These are phyloP conservation scores for Phaeosphaeriaceae sp. DNA, from an alignment of 2,329 filamentous ascomycete species.

Conservation along the genomic window DNA sequence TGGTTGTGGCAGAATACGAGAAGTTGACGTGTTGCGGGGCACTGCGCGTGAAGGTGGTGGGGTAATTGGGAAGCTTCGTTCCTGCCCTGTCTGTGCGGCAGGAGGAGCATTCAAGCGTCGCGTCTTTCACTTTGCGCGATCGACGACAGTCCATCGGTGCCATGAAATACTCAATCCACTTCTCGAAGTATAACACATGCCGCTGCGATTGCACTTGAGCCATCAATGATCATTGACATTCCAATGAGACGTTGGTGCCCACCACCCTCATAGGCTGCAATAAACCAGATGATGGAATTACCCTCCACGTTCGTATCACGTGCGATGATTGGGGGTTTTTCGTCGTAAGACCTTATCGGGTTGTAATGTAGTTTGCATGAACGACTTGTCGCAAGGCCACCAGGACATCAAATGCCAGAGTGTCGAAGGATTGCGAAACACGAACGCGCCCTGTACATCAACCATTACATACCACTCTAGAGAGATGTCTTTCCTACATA, in stretches of 20 bases:
- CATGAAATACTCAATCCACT: neutral
- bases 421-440: neutral
- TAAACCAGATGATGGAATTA: too few relatives aligned
- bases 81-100: neutral
- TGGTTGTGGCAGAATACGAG: neutral
- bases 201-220: neutral
- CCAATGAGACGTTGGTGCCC: too few relatives aligned
- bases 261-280: too few relatives aligned
- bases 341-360: neutral
- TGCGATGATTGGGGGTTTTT: neutral
- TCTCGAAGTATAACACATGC: neutral
- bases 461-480: neutral
- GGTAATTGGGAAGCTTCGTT: neutral
- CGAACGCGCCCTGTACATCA: neutral
- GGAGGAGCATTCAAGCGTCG: neutral
- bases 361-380: neutral
- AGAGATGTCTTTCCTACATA: neutral
- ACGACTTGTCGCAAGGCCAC: neutral
- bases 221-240: neutral
- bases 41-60: conserved; percentile 6
- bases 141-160: neutral
- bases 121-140: conserved; percentile 7
- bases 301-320: neutral
- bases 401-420: conserved; percentile 23
- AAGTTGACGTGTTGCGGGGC: conserved; percentile 10